Evolutionary conservation across 257 asterid genomes (phyloP), one percentile per base, ranked within the genome.

Genomic region (Parsonsia alboflavescens): DNA sequence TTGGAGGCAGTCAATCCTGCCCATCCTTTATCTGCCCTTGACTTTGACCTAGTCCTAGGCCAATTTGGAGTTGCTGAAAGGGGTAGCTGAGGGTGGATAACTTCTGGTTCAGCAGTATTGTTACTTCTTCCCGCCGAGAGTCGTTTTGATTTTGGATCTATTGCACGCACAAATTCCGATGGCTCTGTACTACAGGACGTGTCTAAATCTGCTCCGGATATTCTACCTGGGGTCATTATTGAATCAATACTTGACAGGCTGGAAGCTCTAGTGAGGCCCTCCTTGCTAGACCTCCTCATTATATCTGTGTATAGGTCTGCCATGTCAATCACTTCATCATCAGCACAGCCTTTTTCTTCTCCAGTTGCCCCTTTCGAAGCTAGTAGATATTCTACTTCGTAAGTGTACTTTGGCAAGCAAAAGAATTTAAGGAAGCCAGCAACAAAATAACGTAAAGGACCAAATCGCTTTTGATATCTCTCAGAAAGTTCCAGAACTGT

Each of bases 241-340:
- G 98, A 94, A 74, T 94, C 98, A 36, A 94, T 94, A 73, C 98
- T 94, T 75, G 99, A 94, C 66, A 94, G 80, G 85, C 99, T 94
- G 73, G 98, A 90, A 70, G 99, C 92, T 71, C 99, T 91, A 41
- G 96, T 97, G 75, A 94, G 93, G 77, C 98, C 97, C 82, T 92
- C 97, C 80, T 84, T 94, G 93, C 92, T 85, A 57, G 99, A 95
- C 83, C 96, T 86, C 70, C 88, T 87, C 99, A 92, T 95, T 81
- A 95, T 88, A 75, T 95, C 98, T 4, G 96, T 88, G 83, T 92
- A 94, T 57, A 94, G 85, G 77, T 90, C 96, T 3, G 98, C 88
- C 93, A 90, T 89, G 81, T 94, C 99, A 41, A 94, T 81, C 77
- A 86, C 77, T 74, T 86, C 86, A 7, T 67, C 78, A 41, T 85